A percentile compares a stretch with the other conserved stretches of the same genome.
phyloP scores from a whole-genome alignment of 176 grass and related monocot species.

The Ananas comosus region DNA sequence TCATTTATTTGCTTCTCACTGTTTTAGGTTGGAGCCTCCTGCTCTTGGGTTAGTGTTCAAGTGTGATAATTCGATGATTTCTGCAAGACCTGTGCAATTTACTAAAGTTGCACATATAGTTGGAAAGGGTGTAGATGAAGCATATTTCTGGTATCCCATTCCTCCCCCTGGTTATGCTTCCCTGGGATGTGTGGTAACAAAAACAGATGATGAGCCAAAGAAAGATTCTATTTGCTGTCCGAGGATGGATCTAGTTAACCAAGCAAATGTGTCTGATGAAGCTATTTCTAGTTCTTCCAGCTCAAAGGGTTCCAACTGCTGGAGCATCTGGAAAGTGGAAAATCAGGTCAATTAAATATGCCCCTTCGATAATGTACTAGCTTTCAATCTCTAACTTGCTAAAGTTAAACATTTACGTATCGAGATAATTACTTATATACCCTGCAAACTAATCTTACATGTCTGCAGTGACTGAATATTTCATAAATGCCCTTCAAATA shows the following conservation, averaged over 20 bases:
- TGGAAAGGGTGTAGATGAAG: slow-evolving; percentile 64
- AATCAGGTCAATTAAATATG: slow-evolving; percentile 51
- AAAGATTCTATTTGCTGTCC: slow-evolving; percentile 83
- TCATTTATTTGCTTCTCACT: slow-evolving; percentile 5
- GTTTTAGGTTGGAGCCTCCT: slow-evolving; percentile 79
- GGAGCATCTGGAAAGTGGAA: slow-evolving; percentile 98
- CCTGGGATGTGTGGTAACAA: slow-evolving; percentile 82
- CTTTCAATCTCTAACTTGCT: neutral
- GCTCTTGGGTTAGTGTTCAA: slow-evolving; percentile 78
- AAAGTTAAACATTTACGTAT: neutral
- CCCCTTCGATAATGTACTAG: neutral
- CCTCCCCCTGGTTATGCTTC: slow-evolving; percentile 87
- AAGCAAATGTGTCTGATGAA: slow-evolving; percentile 64
- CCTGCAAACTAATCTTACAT: no score
- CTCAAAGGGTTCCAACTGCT: slow-evolving; percentile 67
- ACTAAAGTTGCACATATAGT: slow-evolving; percentile 79
- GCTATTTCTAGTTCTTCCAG: slow-evolving; percentile 77
- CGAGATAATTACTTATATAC: no score
- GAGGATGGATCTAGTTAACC: slow-evolving; percentile 64
- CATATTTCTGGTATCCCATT: slow-evolving; percentile 91
- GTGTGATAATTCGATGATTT: slow-evolving; percentile 59
- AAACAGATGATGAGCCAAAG: slow-evolving; percentile 68
- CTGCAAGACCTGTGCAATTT: slow-evolving; percentile 72
- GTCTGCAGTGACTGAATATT: no score
- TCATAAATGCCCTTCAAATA: neutral